Evolutionary conservation across 306 rosid species (phyloP).

Genomic region (Fagus crenata): DNA sequence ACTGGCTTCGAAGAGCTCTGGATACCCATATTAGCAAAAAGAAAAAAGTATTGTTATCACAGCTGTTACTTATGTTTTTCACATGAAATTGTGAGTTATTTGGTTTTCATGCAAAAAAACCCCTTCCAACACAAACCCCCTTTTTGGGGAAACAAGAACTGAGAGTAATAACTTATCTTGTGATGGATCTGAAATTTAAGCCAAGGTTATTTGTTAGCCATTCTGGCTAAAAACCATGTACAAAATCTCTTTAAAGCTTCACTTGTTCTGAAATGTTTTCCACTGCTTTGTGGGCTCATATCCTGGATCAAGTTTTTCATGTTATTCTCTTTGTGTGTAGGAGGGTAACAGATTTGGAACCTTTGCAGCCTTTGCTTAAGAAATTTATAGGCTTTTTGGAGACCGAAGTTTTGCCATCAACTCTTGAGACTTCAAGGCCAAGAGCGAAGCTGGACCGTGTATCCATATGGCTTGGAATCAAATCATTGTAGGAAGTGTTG

Average conservation of each 20-base stretch:
- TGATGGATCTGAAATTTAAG: neutral
- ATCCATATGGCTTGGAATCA: slow-evolving; percentile 88
- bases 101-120: neutral
- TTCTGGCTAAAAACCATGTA: neutral
- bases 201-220: neutral
- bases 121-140: neutral
- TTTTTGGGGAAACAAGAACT: neutral
- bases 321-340: slow-evolving; percentile 38
- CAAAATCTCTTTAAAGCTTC: neutral
- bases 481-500: slow-evolving; percentile 75
- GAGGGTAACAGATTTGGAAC: slow-evolving; percentile 80
- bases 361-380: slow-evolving; percentile 88
- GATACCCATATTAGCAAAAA: too few relatives aligned
- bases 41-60: neutral
- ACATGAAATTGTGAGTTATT: neutral
- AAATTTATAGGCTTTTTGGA: slow-evolving; percentile 77
- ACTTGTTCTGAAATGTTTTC: neutral
- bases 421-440: slow-evolving; percentile 53
- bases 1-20: too few relatives aligned
- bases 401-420: slow-evolving; percentile 62
- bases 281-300: neutral
- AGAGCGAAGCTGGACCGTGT: slow-evolving; percentile 68
- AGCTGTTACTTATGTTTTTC: neutral
- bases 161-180: neutral
- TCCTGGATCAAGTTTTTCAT: neutral